Conservation (phyloP, 371 early-diverging fungal species). For the Conidiobolus incongruus region DNA sequence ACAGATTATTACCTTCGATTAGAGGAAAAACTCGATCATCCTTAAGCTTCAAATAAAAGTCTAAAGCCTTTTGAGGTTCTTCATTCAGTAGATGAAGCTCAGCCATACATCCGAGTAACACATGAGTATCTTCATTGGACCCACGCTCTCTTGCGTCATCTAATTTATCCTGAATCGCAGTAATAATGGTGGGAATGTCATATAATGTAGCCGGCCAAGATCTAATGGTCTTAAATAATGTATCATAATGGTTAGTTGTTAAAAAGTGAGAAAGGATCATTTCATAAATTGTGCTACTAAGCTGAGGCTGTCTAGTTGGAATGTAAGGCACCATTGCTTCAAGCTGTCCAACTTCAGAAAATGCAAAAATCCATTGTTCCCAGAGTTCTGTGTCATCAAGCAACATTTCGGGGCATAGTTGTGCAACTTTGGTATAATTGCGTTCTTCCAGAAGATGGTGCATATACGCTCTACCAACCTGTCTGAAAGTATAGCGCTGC, state of each 20-base stretch:
- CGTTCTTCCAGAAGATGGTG: conserved; percentile 39
- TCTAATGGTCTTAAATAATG: conserved; percentile 30
- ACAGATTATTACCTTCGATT: conserved; percentile 55
- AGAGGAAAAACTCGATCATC: conserved; percentile 45
- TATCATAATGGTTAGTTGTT: conserved; percentile 22
- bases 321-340: conserved; percentile 47
- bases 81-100: conserved; percentile 12
- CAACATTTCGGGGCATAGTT: conserved; percentile 41
- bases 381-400: conserved; percentile 41
- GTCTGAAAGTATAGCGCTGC: conserved; percentile 25
- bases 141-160: conserved; percentile 18
- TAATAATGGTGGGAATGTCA: conserved; percentile 38
- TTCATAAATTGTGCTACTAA: conserved; percentile 67
- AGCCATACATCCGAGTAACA: neutral
- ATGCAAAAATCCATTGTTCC: conserved; percentile 78
- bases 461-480: conserved; percentile 69
- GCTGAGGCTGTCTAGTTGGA: conserved; percentile 50
- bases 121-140: conserved; percentile 21
- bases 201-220: conserved; percentile 61
- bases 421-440: conserved; percentile 46
- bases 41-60: conserved; percentile 47
- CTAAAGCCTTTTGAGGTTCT: conserved; percentile 57
- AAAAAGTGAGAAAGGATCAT: conserved; percentile 51
- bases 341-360: conserved; percentile 48
- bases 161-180: conserved; percentile 45